A percentile compares a stretch with the other conserved stretches of the same genome.
Conservation (phyloP, 2,329 filamentous ascomycete genomes). For the Sclerotiophoma versabilis region DNA sequence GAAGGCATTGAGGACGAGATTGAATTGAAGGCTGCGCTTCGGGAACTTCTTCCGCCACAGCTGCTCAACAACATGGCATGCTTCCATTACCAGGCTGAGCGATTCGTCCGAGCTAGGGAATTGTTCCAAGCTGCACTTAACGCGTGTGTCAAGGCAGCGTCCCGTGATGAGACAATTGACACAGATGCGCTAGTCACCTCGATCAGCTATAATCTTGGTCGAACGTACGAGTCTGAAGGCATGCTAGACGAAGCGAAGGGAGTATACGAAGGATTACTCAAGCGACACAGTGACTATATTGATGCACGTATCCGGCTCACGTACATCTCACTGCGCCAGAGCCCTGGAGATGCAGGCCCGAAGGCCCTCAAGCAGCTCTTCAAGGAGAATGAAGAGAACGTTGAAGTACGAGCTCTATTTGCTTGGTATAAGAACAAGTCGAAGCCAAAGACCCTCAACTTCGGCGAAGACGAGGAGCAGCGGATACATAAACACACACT, state of each 20-base stretch:
- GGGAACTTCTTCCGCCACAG: slow-evolving; percentile 84
- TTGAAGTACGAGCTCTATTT: slow-evolving; percentile 91
- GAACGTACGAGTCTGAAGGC: slow-evolving; percentile 88
- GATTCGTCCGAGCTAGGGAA: slow-evolving; percentile 78
- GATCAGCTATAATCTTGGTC: slow-evolving; percentile 94
- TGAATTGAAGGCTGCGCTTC: slow-evolving; percentile 66
- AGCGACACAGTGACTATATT: slow-evolving; percentile 88
- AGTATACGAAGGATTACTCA: slow-evolving; percentile 85
- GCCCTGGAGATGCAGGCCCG: slow-evolving; percentile 83
- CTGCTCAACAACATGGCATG: slow-evolving; percentile 97
- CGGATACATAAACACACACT: slow-evolving; percentile 96
- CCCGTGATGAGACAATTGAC: slow-evolving; percentile 77
- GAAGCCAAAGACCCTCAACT: slow-evolving; percentile 80
- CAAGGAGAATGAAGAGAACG: slow-evolving; percentile 80
- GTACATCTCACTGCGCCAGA: slow-evolving; percentile 84
- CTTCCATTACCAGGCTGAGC: slow-evolving; percentile 89
- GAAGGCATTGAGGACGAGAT: slow-evolving; percentile 55
- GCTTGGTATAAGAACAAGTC: slow-evolving; percentile 94
- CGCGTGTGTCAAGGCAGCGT: slow-evolving; percentile 81
- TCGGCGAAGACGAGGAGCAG: slow-evolving; percentile 89
- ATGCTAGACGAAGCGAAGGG: slow-evolving; percentile 83
- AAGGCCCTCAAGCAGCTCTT: slow-evolving; percentile 86
- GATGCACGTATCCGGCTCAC: slow-evolving; percentile 88
- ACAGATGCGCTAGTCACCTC: slow-evolving; percentile 92
- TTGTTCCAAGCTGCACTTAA: slow-evolving; percentile 92